Conservation (phyloP, 2,329 filamentous ascomycete genomes). For the Pestalotiopsis sp. region DNA sequence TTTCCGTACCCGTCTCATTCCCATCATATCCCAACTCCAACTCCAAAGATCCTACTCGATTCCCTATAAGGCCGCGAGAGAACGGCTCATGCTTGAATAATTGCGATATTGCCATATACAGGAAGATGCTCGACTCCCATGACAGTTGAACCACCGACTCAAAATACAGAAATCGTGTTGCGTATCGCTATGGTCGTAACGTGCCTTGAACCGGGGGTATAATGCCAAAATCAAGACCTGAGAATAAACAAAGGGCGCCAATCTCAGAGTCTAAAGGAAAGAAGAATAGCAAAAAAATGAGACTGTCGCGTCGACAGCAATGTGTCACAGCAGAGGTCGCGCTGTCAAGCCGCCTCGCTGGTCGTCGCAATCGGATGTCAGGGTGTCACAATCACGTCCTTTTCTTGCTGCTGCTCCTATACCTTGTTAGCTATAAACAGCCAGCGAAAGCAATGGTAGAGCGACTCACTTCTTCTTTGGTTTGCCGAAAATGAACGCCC, state of each 20-base stretch:
- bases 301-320: not conserved
- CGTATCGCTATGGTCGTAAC: constrained; percentile 3
- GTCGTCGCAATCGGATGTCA: not conserved
- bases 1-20: not conserved
- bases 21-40: not conserved
- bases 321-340: not conserved
- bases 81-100: not conserved
- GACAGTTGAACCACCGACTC: not conserved
- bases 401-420: constrained; percentile 10
- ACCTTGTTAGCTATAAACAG: not conserved
- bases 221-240: constrained; percentile 17
- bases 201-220: constrained; percentile 14
- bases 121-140: not conserved
- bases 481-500: not conserved
- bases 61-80: not conserved
- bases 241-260: constrained; percentile 5
- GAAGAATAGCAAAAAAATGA: constrained; percentile 1
- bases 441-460: no score
- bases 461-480: constrained; percentile 10
- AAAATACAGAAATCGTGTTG: not conserved
- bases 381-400: not conserved
- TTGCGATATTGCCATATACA: not conserved
- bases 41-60: not conserved
- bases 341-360: not conserved
- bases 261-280: not conserved